Percentiles rank a stretch among this genome's conserved stretches.
Conservation (phyloP, 2,329 filamentous ascomycete species). For the Exophiala bonariae region DNA sequence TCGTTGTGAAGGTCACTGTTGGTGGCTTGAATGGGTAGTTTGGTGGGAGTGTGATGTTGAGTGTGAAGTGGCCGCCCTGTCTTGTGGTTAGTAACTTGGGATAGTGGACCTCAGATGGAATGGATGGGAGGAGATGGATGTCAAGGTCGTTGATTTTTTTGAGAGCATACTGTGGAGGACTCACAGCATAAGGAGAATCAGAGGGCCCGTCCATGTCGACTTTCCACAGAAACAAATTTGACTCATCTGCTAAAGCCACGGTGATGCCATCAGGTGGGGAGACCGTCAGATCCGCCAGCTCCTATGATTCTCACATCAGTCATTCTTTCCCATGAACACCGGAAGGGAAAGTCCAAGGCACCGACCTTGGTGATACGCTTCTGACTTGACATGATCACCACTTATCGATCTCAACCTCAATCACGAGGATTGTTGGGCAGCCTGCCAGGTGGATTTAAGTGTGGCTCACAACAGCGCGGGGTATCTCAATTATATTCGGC, state of each 20-base stretch:
- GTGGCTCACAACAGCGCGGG: too few relatives aligned
- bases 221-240: constrained; percentile 68
- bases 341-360: not conserved
- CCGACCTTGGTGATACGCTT: constrained; percentile 50
- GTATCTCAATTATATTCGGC: too few relatives aligned
- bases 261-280: constrained; percentile 58
- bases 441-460: too few relatives aligned
- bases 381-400: constrained; percentile 32
- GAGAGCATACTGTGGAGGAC: too few relatives aligned
- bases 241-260: constrained; percentile 60
- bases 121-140: too few relatives aligned
- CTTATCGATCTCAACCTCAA: not conserved
- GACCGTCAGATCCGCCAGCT: constrained; percentile 58
- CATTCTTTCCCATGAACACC: constrained; percentile 4
- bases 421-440: too few relatives aligned
- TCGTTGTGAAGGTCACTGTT: constrained; percentile 75
- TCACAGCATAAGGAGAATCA: constrained; percentile 64
- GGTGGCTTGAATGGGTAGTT: constrained; percentile 93
- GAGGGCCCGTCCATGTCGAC: constrained; percentile 66
- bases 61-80: constrained; percentile 70
- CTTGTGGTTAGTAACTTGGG: not conserved
- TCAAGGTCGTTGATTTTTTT: too few relatives aligned
- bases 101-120: not conserved
- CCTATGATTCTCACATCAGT: constrained; percentile 43
- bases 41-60: constrained; percentile 70